phyloP scores from a whole-genome alignment of 1,139 yeast genomes.

The Taiozyma sp. region DNA sequence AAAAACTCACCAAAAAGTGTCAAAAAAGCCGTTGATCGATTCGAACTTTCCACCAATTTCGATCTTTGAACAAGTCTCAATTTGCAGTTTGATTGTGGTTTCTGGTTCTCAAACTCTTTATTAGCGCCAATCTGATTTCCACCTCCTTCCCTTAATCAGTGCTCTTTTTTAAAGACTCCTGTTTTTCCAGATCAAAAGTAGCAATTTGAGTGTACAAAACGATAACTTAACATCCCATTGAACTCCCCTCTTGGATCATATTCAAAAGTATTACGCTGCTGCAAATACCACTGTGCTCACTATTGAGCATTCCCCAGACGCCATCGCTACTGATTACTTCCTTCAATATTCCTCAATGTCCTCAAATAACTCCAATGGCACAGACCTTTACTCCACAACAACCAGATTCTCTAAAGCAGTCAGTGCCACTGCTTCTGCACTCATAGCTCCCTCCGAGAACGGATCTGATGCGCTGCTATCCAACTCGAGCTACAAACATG shows the following conservation, averaged over 20 bases:
- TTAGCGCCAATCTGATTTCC: background rate
- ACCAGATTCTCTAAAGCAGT: constrained; percentile 32
- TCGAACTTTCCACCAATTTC: background rate
- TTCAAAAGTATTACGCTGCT: no score
- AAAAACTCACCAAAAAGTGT: background rate
- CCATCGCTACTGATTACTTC: background rate
- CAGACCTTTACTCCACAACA: constrained; percentile 23
- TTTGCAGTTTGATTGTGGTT: background rate
- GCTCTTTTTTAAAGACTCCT: no score
- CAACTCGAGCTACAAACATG: constrained; percentile 37
- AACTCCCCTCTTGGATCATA: background rate
- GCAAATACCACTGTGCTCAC: background rate
- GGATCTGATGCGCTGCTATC: constrained; percentile 31
- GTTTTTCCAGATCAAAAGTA: background rate
- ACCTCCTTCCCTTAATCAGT: no score
- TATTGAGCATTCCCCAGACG: background rate
- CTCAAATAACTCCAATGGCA: constrained; percentile 9
- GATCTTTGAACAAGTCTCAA: background rate
- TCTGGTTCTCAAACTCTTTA: no score
- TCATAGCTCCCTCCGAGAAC: constrained; percentile 27
- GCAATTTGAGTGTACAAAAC: background rate
- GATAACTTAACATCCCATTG: background rate
- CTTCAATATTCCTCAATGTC: background rate
- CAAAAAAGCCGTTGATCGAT: background rate
- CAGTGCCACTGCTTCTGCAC: constrained; percentile 40